phyloP scores from a whole-genome alignment of 2,329 filamentous ascomycete species.

The Fusarium clavum region DNA sequence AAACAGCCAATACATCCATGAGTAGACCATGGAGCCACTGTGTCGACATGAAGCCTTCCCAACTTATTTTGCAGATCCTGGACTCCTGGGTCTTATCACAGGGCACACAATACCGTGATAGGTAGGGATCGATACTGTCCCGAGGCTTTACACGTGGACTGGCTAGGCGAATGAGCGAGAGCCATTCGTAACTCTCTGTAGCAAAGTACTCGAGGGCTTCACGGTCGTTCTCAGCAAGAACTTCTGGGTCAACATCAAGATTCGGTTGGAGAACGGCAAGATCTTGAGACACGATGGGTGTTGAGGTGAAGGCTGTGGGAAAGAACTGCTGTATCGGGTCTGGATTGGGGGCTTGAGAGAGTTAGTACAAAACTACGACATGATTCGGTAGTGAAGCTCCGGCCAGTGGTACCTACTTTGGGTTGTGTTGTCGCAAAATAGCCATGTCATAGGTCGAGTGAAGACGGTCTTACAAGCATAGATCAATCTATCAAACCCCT shows the following conservation, averaged over 20 bases:
- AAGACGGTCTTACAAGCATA: slow-evolving; percentile 86
- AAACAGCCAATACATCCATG: slow-evolving; percentile 56
- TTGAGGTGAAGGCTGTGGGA: slow-evolving; percentile 57
- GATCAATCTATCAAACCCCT: slow-evolving; percentile 80
- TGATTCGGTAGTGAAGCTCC: not conserved
- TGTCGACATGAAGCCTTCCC: slow-evolving; percentile 68
- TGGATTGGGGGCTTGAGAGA: slow-evolving; percentile 57
- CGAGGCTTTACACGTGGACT: slow-evolving; percentile 70
- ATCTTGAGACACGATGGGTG: slow-evolving; percentile 31
- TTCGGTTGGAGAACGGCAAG: slow-evolving; percentile 40
- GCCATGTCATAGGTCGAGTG: slow-evolving; percentile 75
- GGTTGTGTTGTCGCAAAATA: slow-evolving; percentile 74
- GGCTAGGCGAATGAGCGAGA: slow-evolving; percentile 73
- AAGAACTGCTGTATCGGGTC: slow-evolving; percentile 62
- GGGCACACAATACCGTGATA: slow-evolving; percentile 75
- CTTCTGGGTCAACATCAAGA: slow-evolving; percentile 42
- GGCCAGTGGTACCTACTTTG: slow-evolving; percentile 41
- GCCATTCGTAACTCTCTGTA: slow-evolving; percentile 77
- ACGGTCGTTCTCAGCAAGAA: slow-evolving; percentile 53
- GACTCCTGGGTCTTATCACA: slow-evolving; percentile 48
- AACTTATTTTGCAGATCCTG: slow-evolving; percentile 64
- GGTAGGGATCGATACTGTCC: slow-evolving; percentile 74
- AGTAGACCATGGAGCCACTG: slow-evolving; percentile 64
- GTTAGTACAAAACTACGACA: slow-evolving; percentile 38
- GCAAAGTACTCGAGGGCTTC: slow-evolving; percentile 71